Conservation (phyloP, 1,139 yeast genomes). For the Diutina pseudorugosa region DNA sequence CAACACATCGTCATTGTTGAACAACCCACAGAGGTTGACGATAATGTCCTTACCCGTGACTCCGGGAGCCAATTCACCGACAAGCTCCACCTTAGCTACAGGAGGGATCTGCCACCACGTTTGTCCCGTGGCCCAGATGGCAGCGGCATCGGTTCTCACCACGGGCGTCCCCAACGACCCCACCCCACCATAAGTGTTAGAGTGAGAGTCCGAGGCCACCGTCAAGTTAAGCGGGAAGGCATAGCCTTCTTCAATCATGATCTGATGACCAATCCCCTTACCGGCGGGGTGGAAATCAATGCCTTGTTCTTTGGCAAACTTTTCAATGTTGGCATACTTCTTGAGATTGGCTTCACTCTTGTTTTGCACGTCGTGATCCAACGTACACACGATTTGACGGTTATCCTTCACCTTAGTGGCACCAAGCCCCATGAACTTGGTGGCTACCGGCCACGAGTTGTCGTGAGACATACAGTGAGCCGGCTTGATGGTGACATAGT, state of each 20-base stretch:
- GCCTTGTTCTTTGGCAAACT: conserved; percentile 84
- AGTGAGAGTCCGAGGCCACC: conserved; percentile 96
- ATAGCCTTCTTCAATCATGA: conserved; percentile 97
- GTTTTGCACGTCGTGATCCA: conserved; percentile 97
- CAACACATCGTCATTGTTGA: conserved; percentile 91
- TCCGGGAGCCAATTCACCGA: conserved; percentile 72
- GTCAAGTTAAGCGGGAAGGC: conserved; percentile 91
- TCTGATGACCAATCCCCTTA: conserved; percentile 97
- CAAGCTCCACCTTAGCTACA: conserved; percentile 84
- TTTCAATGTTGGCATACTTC: conserved; percentile 79
- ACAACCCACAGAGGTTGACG: conserved; percentile 88
- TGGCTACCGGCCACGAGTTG: conserved; percentile 98
- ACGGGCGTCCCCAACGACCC: conserved; percentile 95
- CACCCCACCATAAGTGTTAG: conserved; percentile 95
- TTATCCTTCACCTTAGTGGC: conserved; percentile 74
- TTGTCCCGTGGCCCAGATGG: conserved; percentile 99
- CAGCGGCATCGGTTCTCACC: conserved; percentile 97
- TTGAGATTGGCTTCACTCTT: conserved; percentile 75
- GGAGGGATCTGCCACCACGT: conserved; percentile 99
- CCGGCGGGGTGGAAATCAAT: conserved; percentile 98
- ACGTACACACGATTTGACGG: conserved; percentile 85
- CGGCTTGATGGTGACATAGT: conserved; percentile 88
- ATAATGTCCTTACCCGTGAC: conserved; percentile 95
- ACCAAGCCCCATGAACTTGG: conserved; percentile 91
- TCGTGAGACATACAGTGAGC: conserved; percentile 99